A percentile compares a stretch with the other conserved stretches of the same genome.
Evolutionary conservation across 768 basidiomycete genomes (phyloP).

Genomic region (Tricholomella constricta): DNA sequence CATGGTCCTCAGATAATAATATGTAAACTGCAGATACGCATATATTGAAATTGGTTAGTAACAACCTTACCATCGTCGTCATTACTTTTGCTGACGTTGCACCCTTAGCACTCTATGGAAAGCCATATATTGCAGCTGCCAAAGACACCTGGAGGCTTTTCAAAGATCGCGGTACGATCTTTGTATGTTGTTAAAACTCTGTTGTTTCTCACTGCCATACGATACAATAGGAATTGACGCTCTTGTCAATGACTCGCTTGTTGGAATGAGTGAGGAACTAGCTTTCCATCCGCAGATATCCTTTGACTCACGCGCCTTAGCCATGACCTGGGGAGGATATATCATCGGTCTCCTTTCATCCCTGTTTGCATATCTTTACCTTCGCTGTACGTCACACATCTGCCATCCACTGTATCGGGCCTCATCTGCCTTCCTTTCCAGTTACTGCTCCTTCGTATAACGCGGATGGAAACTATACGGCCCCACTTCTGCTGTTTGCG

Average conservation of each 20-base stretch:
- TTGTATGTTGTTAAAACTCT: constrained; percentile 9
- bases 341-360: constrained; percentile 71
- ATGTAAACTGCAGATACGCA: constrained; percentile 53
- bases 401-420: not conserved
- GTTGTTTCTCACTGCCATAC: constrained; percentile 19
- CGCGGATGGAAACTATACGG: constrained; percentile 71
- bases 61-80: not conserved
- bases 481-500: constrained; percentile 74
- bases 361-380: constrained; percentile 76
- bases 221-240: constrained; percentile 62
- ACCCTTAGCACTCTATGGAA: constrained; percentile 73
- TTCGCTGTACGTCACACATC: constrained; percentile 51
- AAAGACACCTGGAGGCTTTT: constrained; percentile 84
- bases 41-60: constrained; percentile 78
- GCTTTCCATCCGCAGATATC: not conserved
- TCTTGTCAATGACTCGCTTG: constrained; percentile 80
- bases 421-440: constrained; percentile 24
- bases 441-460: constrained; percentile 80
- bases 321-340: constrained; percentile 82
- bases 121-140: constrained; percentile 76
- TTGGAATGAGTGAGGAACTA: constrained; percentile 66
- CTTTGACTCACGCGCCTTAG: constrained; percentile 29
- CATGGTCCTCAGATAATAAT: not conserved
- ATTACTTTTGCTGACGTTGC: constrained; percentile 7
- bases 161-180: constrained; percentile 59